A percentile compares a stretch with the other conserved stretches of the same genome.
phyloP scores from a whole-genome alignment of 306 rosid species.

The Rosa chinensis region DNA sequence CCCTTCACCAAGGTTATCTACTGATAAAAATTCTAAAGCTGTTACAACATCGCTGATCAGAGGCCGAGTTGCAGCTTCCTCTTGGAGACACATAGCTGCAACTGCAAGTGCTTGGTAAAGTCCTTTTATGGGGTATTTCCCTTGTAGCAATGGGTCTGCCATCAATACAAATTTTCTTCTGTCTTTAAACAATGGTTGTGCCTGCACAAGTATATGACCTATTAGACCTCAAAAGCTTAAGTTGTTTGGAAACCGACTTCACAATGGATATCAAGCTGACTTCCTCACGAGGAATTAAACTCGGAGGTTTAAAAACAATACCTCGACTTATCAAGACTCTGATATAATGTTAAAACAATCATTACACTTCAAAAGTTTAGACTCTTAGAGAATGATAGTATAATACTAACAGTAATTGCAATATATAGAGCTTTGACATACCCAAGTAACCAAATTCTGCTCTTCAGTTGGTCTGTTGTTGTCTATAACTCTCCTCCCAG shows the following conservation, averaged over 20 bases:
- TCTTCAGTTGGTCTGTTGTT: constrained; percentile 58
- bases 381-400: not conserved
- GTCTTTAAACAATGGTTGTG: constrained; percentile 77
- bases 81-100: constrained; percentile 92
- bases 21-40: constrained; percentile 56
- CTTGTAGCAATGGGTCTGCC: constrained; percentile 72
- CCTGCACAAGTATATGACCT: constrained; percentile 42
- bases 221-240: not conserved
- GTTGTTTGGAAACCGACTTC: not conserved
- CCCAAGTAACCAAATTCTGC: constrained; percentile 79
- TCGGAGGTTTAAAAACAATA: no score
- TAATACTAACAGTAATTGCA: not conserved
- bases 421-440: constrained; percentile 30
- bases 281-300: not conserved
- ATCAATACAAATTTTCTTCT: constrained; percentile 53
- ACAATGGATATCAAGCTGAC: not conserved
- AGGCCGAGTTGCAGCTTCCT: constrained; percentile 71
- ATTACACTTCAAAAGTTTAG: not conserved
- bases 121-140: constrained; percentile 61
- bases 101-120: constrained; percentile 89
- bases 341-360: not conserved
- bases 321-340: not conserved
- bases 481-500: constrained; percentile 89
- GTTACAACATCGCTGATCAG: constrained; percentile 83
- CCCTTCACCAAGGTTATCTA: constrained; percentile 27